Evolutionary conservation across 148 eudicot species (phyloP), one percentile per base, ranked within the genome.

Genomic region (Amaranthus palmeri): DNA sequence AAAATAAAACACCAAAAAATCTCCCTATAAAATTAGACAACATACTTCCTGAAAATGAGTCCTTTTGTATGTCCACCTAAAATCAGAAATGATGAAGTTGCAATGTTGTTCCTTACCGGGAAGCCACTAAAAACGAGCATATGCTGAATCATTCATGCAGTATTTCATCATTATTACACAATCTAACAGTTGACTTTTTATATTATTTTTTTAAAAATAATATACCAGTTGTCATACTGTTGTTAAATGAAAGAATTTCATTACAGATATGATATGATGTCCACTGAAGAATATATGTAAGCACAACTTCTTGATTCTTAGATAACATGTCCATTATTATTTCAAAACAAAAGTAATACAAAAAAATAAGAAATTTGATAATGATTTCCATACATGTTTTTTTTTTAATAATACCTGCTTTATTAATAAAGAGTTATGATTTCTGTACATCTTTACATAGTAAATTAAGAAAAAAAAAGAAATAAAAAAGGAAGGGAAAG

Each of bases 221-320:
- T 3, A 40, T 4, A 43, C 12, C 64, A 62, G 50, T 45, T 69
- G 61, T 44, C 59, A 45, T 53, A 51, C 9, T 53, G 44, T 45
- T 52, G 11, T 25, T 25, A 25, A 18, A 52, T 41, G 61, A 61
- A 44, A 49, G 47, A 61, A 7, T 45, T 64, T 61, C 54, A 72
- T 72, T 8, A 25, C 36, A 25, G 36, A 41, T 18, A 2, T 69
- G 76, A 53, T 43, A 59, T 73, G 46, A 75, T 75, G 72, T 68
- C 72, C 59, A 52, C 68, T 46, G 1, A 25, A 73, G 47, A 47
- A 48, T 54, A 14, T 2, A 42, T 25, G 75, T 36, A 57, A 41
- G 10, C 25, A 54, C 44, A 53, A 44, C 12, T 52, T 43, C 12
- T 52, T 43, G 53, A 51, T 13, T 52, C 8, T 36, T 46, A 41